Conservation (phyloP, 2,329 filamentous ascomycete genomes). For the Phialemonium atrogriseum region DNA sequence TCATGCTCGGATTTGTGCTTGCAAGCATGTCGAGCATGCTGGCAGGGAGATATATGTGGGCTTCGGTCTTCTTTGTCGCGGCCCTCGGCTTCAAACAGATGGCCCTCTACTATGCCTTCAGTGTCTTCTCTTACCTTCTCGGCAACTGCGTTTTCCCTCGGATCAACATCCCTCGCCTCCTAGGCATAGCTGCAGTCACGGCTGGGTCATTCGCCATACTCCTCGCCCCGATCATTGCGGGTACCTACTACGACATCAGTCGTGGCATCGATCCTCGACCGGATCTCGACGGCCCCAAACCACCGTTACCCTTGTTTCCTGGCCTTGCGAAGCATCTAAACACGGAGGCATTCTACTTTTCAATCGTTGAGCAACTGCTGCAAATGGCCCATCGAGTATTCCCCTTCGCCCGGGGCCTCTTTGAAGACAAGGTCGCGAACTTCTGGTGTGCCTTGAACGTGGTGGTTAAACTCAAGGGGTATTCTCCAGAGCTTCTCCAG, state of each 20-base stretch:
- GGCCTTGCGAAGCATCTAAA: slow-evolving; percentile 52
- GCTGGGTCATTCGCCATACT: slow-evolving; percentile 64
- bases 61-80: slow-evolving; percentile 85
- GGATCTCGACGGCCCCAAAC: slow-evolving; percentile 48
- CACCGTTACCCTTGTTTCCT: slow-evolving; percentile 53
- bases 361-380: slow-evolving; percentile 65
- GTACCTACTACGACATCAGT: slow-evolving; percentile 60
- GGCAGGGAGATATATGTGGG: slow-evolving; percentile 77
- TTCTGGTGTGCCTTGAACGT: slow-evolving; percentile 94
- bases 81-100: slow-evolving; percentile 99
- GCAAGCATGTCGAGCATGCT: slow-evolving; percentile 84
- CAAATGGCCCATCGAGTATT: slow-evolving; percentile 92
- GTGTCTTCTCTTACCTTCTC: slow-evolving; percentile 84
- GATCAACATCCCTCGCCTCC: slow-evolving; percentile 57
- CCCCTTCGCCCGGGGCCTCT: slow-evolving; percentile 88
- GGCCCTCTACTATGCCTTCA: slow-evolving; percentile 94
- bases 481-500: slow-evolving; percentile 64
- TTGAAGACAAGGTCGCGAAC: slow-evolving; percentile 98
- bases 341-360: slow-evolving; percentile 61
- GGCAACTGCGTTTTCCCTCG: slow-evolving; percentile 76
- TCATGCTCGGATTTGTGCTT: slow-evolving; percentile 89
- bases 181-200: slow-evolving; percentile 70
- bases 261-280: slow-evolving; percentile 51
- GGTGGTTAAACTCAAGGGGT: slow-evolving; percentile 75
- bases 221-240: slow-evolving; percentile 65